Base-by-base conservation (phyloP, 257 asterid genomes). In the Lithospermum erythrorhizon region DNA sequence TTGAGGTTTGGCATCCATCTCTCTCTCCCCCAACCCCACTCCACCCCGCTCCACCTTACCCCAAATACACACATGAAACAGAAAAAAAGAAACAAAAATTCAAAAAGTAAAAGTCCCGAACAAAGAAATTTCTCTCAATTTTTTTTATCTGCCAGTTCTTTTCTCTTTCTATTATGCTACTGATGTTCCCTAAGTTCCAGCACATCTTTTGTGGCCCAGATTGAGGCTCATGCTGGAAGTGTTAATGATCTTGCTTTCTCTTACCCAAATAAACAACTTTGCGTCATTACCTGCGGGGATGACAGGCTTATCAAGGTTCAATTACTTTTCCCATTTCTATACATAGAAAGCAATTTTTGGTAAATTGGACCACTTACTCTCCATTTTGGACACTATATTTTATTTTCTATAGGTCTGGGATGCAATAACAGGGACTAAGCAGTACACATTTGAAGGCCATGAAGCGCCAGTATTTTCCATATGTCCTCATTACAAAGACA, bases 221-320 rank as follows among this genome's bases (percentile, higher is more conserved):
- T 83, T 73, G 89, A 83, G 70, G 89, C 89, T 24, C 89, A 83
- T 65, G 62, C 55, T 54, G 89, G 89, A 48, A 80, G 89, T 60
- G 89, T 83, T 66, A 83, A 83, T 55, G 89, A 83, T 73, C 79
- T 83, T 70, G 86, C 89, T 41, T 83, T 80, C 76, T 80, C 84
- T 54, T 72, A 57, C 71, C 89, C 89, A 32, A 78, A 70, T 71
- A 80, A 80, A 59, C 79, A 79, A 69, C 82, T 78, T 21, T 75
- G 84, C 53, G 49, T 83, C n/a, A 72, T 83, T 60, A 83, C 89
- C 25, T 78, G 86, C 53, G 89, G 89, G 29, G 86, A 83, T 61
- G 89, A 83, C 75, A 75, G 76, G 75, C 86, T 78, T 65, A 80
- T 83, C 61, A 83, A 83, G 89, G 89, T 83, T 64, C 51, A 65